These are phyloP conservation scores for Saccharum officinarum DNA, from an alignment of 176 grass and related monocot genomes.

Conservation along the genomic window DNA sequence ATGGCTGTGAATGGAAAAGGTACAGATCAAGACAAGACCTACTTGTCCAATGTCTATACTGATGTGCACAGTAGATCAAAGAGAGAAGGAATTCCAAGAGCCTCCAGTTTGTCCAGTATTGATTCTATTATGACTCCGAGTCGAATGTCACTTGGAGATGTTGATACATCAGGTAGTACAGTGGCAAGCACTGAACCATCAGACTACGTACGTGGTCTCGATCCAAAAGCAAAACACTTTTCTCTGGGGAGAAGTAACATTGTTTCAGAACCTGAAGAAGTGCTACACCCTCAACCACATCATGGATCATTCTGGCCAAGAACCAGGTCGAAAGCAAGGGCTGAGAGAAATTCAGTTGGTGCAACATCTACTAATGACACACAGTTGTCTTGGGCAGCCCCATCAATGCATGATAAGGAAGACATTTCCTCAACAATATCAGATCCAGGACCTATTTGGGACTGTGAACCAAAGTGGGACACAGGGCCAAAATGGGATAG, in stretches of 20 bases:
- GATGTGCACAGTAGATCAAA: constrained; percentile 66
- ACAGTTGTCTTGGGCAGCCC: constrained; percentile 67
- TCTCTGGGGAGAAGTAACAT: constrained; percentile 89
- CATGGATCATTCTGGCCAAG: constrained; percentile 75
- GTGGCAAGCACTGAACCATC: constrained; percentile 80
- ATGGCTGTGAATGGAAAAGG: constrained; percentile 46
- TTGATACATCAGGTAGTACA: constrained; percentile 63
- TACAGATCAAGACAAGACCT: constrained; percentile 38
- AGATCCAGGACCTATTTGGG: constrained; percentile 94
- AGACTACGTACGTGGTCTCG: constrained; percentile 78
- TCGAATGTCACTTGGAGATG: constrained; percentile 58
- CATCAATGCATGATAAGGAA: constrained; percentile 86
- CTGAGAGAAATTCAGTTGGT: constrained; percentile 63
- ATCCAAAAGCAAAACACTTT: constrained; percentile 78
- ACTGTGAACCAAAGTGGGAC: constrained; percentile 86
- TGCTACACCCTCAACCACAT: constrained; percentile 78
- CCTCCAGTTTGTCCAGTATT: constrained; percentile 96
- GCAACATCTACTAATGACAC: constrained; percentile 50
- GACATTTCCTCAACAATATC: constrained; percentile 94
- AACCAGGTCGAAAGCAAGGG: constrained; percentile 79
- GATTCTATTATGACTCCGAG: constrained; percentile 94
- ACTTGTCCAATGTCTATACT: constrained; percentile 62
- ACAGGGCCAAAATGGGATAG: constrained; percentile 73
- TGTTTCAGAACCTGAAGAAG: constrained; percentile 96
- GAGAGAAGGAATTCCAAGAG: constrained; percentile 79